Base-by-base conservation (phyloP, 169 alveolate species). In the Cryptosporidium xiaoi region DNA sequence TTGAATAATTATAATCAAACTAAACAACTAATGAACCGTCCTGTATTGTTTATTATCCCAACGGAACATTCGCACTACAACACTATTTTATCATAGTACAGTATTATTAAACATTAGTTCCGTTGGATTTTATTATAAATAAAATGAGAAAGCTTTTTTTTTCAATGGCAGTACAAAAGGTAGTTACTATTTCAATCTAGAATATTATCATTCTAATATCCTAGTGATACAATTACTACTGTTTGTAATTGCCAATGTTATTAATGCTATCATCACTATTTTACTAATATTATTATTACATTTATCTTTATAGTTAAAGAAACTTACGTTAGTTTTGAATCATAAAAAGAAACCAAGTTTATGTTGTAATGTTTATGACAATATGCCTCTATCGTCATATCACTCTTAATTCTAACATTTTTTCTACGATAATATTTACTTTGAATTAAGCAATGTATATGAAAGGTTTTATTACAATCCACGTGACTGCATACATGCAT, bases 11-110 rank as follows among this genome's bases (percentile, higher is more conserved):
- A 44, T 44, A 13, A n/a, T 12, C 7, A 34, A 77, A 77, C 51
- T 60, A 77, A 60, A 77, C 51, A 77, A 77, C 87, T 77, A 77
- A 77, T 77, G 87, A 77, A 77, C 87, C 58, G 87, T 33, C 48
- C 10, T 6, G 4, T 40, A 40, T 40, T 6, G 48, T 8, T 40
- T 8, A 40, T 40, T 40, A 40, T 40, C 1, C 48, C 48, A 40
- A 40, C 10, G 10, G 48, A 40, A 40, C 48, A 3, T 40, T 8
- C 48, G 48, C 48, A 40, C 48, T 8, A 40, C 48, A 40, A 40
- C 48, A 40, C 48, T 8, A 24, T 40, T 40, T 40, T 8, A 1
- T 40, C 48, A 40, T 8, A 40, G 10, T 40, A 1, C 48, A 8
- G 10, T 1, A 40, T 8, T 40, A 40, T 40, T 8, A 6, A 8